phyloP scores from a whole-genome alignment of 2,329 filamentous ascomycete genomes.

The Xylariaceae sp. region DNA sequence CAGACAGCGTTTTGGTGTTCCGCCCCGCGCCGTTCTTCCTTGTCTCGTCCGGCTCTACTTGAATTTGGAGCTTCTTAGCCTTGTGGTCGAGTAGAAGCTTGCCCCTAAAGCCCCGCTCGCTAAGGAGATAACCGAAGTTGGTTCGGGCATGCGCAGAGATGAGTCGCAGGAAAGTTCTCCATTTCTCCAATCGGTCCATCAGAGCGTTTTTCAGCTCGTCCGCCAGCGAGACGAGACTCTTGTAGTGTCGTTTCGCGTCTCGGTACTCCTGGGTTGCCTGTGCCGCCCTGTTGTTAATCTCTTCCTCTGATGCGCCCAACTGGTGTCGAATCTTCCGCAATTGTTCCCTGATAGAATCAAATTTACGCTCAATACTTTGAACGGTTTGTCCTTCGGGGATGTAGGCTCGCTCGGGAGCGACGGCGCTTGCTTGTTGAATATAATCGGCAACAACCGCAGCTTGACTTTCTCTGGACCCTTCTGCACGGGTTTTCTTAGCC shows the following conservation, averaged over 20 bases:
- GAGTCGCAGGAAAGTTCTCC: conserved; percentile 77
- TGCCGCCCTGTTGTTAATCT: conserved; percentile 58
- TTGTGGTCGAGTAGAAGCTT: conserved; percentile 77
- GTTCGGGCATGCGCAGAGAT: conserved; percentile 86
- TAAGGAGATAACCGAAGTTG: conserved; percentile 86
- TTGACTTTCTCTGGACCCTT: conserved; percentile 52
- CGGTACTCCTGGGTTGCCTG: conserved; percentile 46
- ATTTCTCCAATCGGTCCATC: conserved; percentile 70
- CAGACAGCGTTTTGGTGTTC: conserved; percentile 88
- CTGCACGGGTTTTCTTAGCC: conserved; percentile 47
- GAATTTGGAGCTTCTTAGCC: conserved; percentile 73
- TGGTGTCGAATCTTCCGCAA: conserved; percentile 59
- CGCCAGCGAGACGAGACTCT: conserved; percentile 47
- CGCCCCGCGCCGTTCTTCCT: conserved; percentile 70
- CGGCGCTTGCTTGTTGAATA: conserved; percentile 54
- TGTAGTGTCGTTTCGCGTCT: conserved; percentile 45
- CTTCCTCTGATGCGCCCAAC: conserved; percentile 65
- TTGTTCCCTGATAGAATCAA: conserved; percentile 58
- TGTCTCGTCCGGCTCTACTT: conserved; percentile 73
- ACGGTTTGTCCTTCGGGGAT: conserved; percentile 68
- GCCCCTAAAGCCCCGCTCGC: conserved; percentile 86
- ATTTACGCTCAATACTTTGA: conserved; percentile 56
- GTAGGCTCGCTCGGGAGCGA: conserved; percentile 59
- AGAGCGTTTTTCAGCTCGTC: conserved; percentile 61
- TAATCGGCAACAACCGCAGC: conserved; percentile 55